These are phyloP conservation scores for Physaria fendleri DNA, from an alignment of 345 rosid species.

Conservation along the genomic window DNA sequence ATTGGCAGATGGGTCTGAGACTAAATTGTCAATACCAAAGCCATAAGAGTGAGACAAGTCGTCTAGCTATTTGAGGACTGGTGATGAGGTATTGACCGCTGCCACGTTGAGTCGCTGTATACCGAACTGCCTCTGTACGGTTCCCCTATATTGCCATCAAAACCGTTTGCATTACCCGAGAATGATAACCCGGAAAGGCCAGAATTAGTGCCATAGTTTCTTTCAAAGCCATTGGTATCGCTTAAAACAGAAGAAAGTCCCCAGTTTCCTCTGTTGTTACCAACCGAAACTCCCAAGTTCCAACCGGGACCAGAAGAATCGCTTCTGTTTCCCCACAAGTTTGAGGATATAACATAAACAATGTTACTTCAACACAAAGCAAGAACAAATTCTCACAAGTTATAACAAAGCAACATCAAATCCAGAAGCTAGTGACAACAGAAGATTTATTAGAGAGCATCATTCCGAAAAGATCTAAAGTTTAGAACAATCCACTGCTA, in stretches of 20 bases:
- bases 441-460: not conserved
- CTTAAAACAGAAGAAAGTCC: slow-evolving; percentile 42
- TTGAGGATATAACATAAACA: not conserved
- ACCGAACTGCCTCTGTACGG: slow-evolving; percentile 50
- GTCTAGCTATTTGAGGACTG: slow-evolving; percentile 50
- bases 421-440: not conserved
- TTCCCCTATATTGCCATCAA: slow-evolving; percentile 62
- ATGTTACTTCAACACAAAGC: not conserved
- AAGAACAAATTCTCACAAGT: not conserved
- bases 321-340: slow-evolving; percentile 79
- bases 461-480: not conserved
- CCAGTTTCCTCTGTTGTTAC: slow-evolving; percentile 72
- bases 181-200: slow-evolving; percentile 45
- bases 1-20: slow-evolving; percentile 54
- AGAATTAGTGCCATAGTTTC: slow-evolving; percentile 43
- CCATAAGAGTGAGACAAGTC: slow-evolving; percentile 52
- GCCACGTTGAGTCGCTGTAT: slow-evolving; percentile 79
- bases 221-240: slow-evolving; percentile 39
- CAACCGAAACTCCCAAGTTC: slow-evolving; percentile 54
- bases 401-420: not conserved
- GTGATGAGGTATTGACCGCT: slow-evolving; percentile 21
- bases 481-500: not conserved
- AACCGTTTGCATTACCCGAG: slow-evolving; percentile 50
- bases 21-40: slow-evolving; percentile 57
- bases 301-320: slow-evolving; percentile 49